phyloP scores from a whole-genome alignment of 2,329 filamentous ascomycete species.

The Echinosphaeria canescens region DNA sequence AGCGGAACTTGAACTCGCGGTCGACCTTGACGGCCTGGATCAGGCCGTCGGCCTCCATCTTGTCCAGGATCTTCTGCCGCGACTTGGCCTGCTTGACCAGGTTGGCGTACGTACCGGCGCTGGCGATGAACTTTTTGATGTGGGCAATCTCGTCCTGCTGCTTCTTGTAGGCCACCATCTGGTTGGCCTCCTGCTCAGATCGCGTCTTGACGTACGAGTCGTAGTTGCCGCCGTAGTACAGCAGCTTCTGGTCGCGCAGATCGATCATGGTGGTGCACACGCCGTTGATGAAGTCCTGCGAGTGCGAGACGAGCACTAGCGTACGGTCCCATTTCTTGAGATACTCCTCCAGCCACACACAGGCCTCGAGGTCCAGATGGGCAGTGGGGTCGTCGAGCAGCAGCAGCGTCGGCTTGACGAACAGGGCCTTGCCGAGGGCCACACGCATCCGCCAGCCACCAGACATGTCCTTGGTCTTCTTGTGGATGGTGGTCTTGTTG shows the following conservation, averaged over 20 bases:
- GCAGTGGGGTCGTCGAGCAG: constrained; percentile 96
- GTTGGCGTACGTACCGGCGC: constrained; percentile 98
- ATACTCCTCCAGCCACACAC: constrained; percentile 99
- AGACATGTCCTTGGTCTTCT: constrained; percentile 99
- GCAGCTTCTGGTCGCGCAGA: constrained; percentile 72
- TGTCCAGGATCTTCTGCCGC: constrained; percentile 98
- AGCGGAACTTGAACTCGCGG: constrained; percentile 89
- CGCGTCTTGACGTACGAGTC: constrained; percentile 95
- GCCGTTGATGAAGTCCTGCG: constrained; percentile 97
- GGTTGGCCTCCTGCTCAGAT: constrained; percentile 85
- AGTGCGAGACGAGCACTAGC: constrained; percentile 90
- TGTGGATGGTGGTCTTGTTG: constrained; percentile 94
- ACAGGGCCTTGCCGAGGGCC: constrained; percentile 87
- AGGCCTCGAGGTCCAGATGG: constrained; percentile 97
- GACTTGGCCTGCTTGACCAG: constrained; percentile 98
- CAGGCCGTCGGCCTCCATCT: constrained; percentile 99
- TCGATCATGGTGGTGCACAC: constrained; percentile 98
- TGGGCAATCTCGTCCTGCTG: constrained; percentile 98
- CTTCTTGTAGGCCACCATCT: constrained; percentile 98
- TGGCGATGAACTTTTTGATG: constrained; percentile 99
- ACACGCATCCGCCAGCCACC: constrained; percentile 99
- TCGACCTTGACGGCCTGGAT: constrained; percentile 79
- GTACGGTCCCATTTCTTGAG: constrained; percentile 99
- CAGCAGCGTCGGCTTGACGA: constrained; percentile 91
- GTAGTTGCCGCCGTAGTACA: constrained; percentile 99